Percentiles rank a stretch among this genome's conserved stretches.
These are phyloP conservation scores for Fusarium sp. DNA, from an alignment of 2,329 filamentous ascomycete species.

Conservation along the genomic window DNA sequence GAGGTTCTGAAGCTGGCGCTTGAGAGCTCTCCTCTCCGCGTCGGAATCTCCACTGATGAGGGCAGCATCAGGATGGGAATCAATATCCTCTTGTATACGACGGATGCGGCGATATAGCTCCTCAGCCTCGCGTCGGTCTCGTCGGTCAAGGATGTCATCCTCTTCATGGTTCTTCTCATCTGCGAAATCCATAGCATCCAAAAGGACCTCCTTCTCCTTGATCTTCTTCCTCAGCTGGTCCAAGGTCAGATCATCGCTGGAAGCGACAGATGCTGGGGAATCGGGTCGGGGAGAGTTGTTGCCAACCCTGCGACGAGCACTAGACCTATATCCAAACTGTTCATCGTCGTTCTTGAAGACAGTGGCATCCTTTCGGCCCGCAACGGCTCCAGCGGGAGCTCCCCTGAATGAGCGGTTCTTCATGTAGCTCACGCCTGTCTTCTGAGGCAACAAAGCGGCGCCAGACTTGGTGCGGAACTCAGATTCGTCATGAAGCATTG, in stretches of 20 bases:
- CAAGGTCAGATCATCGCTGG: conserved; percentile 83
- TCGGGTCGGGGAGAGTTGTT: conserved; percentile 85
- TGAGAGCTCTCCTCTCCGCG: conserved; percentile 85
- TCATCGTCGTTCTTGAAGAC: conserved; percentile 98
- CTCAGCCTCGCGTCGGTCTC: conserved; percentile 91
- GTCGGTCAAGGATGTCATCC: conserved; percentile 89
- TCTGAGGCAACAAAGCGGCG: conserved; percentile 90
- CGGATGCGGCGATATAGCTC: conserved; percentile 93
- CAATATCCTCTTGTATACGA: conserved; percentile 93
- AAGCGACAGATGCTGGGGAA: conserved; percentile 74
- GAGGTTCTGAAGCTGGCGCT: conserved; percentile 87
- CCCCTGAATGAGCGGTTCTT: conserved; percentile 93
- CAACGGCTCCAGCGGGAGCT: conserved; percentile 64
- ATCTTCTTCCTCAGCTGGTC: conserved; percentile 95
- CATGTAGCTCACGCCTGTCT: conserved; percentile 97
- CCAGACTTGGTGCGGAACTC: conserved; percentile 89
- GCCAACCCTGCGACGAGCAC: conserved; percentile 86
- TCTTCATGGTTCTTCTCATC: conserved; percentile 92
- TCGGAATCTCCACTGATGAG: conserved; percentile 81
- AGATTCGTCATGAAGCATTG: conserved; percentile 87
- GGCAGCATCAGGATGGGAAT: conserved; percentile 82
- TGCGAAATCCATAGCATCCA: conserved; percentile 96
- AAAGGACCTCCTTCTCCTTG: conserved; percentile 89
- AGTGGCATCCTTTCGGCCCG: conserved; percentile 89
- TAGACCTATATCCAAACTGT: conserved; percentile 91